Conservation (phyloP, 805 yeast genomes). For the Ascoidea asiatica region DNA sequence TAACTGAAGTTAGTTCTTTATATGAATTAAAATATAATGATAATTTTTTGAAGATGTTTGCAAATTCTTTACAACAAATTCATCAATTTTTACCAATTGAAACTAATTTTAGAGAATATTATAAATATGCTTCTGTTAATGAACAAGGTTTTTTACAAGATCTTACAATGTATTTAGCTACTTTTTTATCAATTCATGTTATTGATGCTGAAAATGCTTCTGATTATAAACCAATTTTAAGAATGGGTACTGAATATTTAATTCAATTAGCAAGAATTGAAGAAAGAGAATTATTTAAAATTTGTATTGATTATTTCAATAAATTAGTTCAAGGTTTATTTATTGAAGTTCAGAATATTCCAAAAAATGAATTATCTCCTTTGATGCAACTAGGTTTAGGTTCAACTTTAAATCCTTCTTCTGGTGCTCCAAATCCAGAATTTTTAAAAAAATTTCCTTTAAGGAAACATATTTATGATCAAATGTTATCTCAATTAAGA, state of each 20-base stretch:
- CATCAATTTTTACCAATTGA: conserved; percentile 55
- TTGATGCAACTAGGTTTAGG: conserved; percentile 52
- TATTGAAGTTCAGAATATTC: conserved; percentile 74
- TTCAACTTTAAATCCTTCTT: conserved; percentile 27
- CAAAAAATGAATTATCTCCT: conserved; percentile 60
- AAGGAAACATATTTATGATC: conserved; percentile 75
- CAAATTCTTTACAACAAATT: conserved; percentile 59
- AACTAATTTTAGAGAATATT: conserved; percentile 59
- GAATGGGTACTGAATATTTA: conserved; percentile 68
- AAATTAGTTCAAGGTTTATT: conserved; percentile 71
- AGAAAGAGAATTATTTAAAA: conserved; percentile 92
- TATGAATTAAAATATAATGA: conserved; percentile 29
- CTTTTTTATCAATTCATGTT: conserved; percentile 69
- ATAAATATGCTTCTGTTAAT: conserved; percentile 58
- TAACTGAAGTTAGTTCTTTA: conserved; percentile 79
- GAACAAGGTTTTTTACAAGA: conserved; percentile 95
- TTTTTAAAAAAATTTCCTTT: conserved; percentile 65
- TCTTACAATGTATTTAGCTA: conserved; percentile 82
- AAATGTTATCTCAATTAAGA: conserved; percentile 69
- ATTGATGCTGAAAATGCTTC: conserved; percentile 42
- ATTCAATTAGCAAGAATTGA: conserved; percentile 80
- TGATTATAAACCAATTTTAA: conserved; percentile 42
- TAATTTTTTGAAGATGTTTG: conserved; percentile 58
- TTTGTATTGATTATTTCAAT: conserved; percentile 91
- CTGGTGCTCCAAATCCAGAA: conserved; percentile 83